Evolutionary conservation across 208 protist species (phyloP), one percentile per base, ranked within the genome.

Genomic region (Herpetomonas tarakana): DNA sequence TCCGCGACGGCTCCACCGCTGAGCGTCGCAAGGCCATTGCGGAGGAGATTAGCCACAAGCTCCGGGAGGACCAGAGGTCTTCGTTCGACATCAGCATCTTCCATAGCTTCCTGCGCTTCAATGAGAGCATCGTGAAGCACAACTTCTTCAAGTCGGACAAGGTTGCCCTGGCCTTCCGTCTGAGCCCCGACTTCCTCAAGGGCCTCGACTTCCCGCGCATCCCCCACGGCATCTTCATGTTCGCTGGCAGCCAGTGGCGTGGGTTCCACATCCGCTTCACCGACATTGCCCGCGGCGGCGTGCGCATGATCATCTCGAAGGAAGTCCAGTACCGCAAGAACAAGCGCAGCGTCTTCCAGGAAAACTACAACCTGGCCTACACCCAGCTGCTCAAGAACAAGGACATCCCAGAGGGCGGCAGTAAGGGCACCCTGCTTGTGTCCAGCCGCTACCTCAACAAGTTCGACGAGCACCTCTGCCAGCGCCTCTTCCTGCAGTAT

Each of bases 301-400:
- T 99, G 28, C 87, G 96, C 58, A 96, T 98, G 69, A 96, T 99
- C 65, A 81, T 95, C 46, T 97, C 94, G 6, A 94, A 97, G 75
- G 63, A 73, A 19, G 80, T 78, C 57, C 74, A 67, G 38, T 98
- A 97, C 82, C 67, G 71, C 61, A 82, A 83, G 53, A 98, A 98
- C 74, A 88, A 92, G 46, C 69, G 71, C 51, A 78, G 78, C 26
- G 78, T 98, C 31, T 98, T 99, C 66, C 92, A 97, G 72, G 96
- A 99, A 66, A 97, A 97, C 78, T 98, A 98, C 91, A 97, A 97
- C 78, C 92, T 99, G 22, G 97, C 97, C 45, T 68, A 77, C 59
- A 98, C 96, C 12, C 96, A 98, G 80, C 78, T 97, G 61, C 78
- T 89, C 25, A 98, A 98, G 81, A 98, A 98, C 76, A 98, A 98